Conservation (phyloP, 2,329 filamentous ascomycete genomes). For the Diaporthe caulivora region DNA sequence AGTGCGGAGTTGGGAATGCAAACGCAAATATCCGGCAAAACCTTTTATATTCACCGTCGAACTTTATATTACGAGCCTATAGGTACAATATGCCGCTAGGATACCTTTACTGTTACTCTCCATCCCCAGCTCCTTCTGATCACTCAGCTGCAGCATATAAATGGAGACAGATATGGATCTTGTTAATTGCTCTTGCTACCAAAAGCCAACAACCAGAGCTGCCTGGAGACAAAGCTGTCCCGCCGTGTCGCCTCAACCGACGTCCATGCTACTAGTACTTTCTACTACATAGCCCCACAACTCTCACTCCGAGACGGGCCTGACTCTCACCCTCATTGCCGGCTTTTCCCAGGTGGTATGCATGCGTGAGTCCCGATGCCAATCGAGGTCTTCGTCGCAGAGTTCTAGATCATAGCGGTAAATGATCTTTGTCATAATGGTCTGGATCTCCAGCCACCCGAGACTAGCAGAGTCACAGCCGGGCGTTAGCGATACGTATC, state of each 20-base stretch:
- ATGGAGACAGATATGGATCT: background rate
- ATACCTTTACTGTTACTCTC: background rate
- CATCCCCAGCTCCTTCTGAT: background rate
- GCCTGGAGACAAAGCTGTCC: background rate
- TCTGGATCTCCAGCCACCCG: constrained; percentile 41
- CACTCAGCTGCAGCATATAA: background rate
- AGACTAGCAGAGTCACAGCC: constrained; percentile 32
- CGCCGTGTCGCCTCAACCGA: background rate
- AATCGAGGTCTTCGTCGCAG: constrained; percentile 42
- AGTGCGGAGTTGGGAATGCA: background rate
- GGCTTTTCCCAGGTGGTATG: constrained; percentile 45
- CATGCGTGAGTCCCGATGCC: constrained; percentile 43
- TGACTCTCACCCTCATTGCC: constrained; percentile 37
- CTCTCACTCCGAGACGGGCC: background rate
- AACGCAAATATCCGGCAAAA: background rate
- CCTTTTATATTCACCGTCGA: background rate
- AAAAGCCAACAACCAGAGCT: background rate
- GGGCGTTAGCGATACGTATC: background rate
- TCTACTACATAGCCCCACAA: background rate
- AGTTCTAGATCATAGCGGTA: constrained; percentile 44
- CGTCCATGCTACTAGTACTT: background rate
- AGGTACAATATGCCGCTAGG: background rate
- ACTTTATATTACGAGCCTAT: background rate
- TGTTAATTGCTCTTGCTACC: background rate
- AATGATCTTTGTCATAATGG: constrained; percentile 43